Evolutionary conservation across 2,329 filamentous ascomycete species (phyloP), one percentile per base, ranked within the genome.

Genomic region (Pleurostoma richardsiae): DNA sequence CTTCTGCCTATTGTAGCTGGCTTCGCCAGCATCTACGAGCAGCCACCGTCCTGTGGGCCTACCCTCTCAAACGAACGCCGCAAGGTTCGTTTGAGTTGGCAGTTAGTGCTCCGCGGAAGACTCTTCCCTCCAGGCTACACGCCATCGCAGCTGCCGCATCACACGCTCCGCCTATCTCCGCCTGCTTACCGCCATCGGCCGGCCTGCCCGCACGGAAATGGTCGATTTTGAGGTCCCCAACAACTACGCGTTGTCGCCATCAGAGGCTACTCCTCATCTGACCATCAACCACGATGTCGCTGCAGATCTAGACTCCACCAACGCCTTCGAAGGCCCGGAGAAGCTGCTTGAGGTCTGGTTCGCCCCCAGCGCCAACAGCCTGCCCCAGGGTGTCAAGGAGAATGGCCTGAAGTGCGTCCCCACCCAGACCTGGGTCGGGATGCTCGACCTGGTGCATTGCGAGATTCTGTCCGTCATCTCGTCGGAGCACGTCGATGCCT

Each of bases 291-390:
- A 90, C 70, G 89, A 95, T 75, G 90, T 92, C 59, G 90, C 89
- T 56, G 80, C 90, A 57, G 91, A 95, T 67, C 80, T 96, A 61
- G 94, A 97, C 73, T 96, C 91, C 48, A 88, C 77, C 78, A 96
- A 90, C 78, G 91, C 92, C 56, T 99, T 99, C 65, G 94, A 99
- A 77, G 92, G 92, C 49, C 94, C 94, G 40, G 94, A 99, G 75
- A 99, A 99, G 76, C 80, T 99, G 46, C 80, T 99, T 60, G 94
- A 99, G 75, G 92, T 99, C 63, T 99, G 94, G 94, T 97, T 99
- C 66, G 86, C 88, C 49, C 83, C 91, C 28, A 88, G 87, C 59
- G 79, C 90, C 43, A 75, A 81, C 54, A 76, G 84, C 50, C 77
- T 95, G 38, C 86, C 90, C 19, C 71, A 82, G 4, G 79, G 83